phyloP scores from a whole-genome alignment of 116 monocot species.

The Iris pallida region DNA sequence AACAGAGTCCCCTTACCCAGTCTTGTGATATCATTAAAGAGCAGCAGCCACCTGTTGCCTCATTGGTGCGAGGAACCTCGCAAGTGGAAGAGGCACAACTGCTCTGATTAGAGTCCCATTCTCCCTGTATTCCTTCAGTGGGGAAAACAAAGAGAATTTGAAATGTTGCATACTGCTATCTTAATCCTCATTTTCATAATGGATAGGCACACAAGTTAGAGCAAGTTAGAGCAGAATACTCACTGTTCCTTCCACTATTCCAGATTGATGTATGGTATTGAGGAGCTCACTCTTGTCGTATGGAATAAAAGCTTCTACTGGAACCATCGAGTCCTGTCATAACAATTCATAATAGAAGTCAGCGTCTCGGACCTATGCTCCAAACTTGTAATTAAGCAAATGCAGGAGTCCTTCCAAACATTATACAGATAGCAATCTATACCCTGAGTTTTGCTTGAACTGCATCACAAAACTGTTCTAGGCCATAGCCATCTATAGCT shows the following conservation, averaged over 20 bases:
- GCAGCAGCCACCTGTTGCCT: slow-evolving; percentile 48
- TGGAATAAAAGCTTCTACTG: slow-evolving; percentile 80
- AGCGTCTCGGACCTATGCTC: slow-evolving; percentile 1
- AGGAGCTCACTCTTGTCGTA: slow-evolving; percentile 89
- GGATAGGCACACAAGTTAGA: not conserved
- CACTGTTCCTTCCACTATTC: slow-evolving; percentile 77
- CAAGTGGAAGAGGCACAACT: slow-evolving; percentile 82
- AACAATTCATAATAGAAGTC: not conserved
- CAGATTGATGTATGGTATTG: slow-evolving; percentile 83
- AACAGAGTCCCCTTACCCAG: no score
- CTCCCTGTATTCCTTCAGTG: slow-evolving; percentile 71
- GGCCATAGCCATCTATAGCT: slow-evolving; percentile 69
- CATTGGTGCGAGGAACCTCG: slow-evolving; percentile 69
- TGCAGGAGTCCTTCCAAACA: not conserved
- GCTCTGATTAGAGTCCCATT: slow-evolving; percentile 73
- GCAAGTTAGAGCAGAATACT: slow-evolving; percentile 23
- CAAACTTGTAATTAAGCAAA: not conserved
- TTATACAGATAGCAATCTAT: not conserved
- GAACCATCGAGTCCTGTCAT: slow-evolving; percentile 73
- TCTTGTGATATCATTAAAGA: slow-evolving; percentile 9
- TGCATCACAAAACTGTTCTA: slow-evolving; percentile 73
- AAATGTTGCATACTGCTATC: not conserved
- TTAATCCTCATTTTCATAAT: not conserved
- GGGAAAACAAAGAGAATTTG: slow-evolving; percentile 1
- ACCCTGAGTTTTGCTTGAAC: slow-evolving; percentile 87